phyloP scores from a whole-genome alignment of 2,329 filamentous ascomycete species.

The Colletotrichum endophyticum region DNA sequence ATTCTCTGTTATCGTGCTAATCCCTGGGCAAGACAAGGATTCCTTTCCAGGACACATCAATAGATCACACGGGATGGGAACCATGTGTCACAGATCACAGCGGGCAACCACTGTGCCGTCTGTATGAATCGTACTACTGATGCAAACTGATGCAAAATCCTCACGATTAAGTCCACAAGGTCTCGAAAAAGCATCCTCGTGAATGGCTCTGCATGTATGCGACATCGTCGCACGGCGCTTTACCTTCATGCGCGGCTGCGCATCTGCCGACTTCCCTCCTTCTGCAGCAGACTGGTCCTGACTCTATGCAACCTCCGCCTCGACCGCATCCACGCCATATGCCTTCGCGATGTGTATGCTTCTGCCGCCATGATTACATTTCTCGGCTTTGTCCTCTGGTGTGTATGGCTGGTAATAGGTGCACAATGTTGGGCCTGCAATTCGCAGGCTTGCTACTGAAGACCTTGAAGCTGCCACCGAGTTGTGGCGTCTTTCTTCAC shows the following conservation, averaged over 20 bases:
- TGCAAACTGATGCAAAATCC: neutral
- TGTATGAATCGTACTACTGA: neutral
- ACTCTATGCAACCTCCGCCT: neutral
- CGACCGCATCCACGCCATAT: neutral
- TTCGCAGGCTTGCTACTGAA: neutral
- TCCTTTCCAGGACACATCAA: neutral
- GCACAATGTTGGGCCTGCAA: neutral
- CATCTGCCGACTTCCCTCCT: neutral
- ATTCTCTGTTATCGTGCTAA: neutral
- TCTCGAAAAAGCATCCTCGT: neutral
- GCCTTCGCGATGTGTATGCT: neutral
- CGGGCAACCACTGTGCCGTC: neutral
- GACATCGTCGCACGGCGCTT: neutral
- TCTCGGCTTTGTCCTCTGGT: neutral
- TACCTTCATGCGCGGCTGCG: neutral
- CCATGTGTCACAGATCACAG: neutral
- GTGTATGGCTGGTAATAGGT: neutral
- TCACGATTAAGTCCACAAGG: neutral
- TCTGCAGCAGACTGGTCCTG: neutral
- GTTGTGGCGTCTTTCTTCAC: neutral
- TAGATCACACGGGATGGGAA: neutral
- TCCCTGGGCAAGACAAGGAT: neutral
- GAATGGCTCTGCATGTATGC: neutral
- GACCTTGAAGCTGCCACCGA: neutral
- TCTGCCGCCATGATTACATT: too few relatives aligned